Base-by-base conservation (phyloP, 2,329 filamentous ascomycete genomes). In the Thelonectria rubi region DNA sequence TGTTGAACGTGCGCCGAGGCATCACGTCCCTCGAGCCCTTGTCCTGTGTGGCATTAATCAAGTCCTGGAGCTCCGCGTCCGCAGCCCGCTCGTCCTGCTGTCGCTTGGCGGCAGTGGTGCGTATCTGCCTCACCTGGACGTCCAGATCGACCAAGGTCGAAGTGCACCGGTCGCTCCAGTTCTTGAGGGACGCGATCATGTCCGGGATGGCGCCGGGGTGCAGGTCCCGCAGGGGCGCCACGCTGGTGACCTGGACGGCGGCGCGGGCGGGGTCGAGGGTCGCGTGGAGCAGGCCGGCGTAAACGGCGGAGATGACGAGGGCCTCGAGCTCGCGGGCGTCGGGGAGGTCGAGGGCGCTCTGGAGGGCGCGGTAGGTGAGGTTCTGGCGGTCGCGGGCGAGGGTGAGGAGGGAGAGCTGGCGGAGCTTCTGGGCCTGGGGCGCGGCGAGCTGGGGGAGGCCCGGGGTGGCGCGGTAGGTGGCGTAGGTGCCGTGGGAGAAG, bases 401-500 rank as follows among this genome's bases (percentile, higher is more conserved):
- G 0, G 92, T 90, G 47, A 99, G 84, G 63, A 99, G 87, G 18
- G 93, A 93, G 40, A 99, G 90, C 73, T 97, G 92, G 55, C 93
- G 91, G 45, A 99, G 91, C 80, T 99, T 99, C 65, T 89, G 85
- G 45, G 83, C 80, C 80, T 99, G 95, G 55, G 86, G 82, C 1
- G 87, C 83, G 74, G 85, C 90, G 50, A 99, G 87, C 8, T 82
- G 64, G 2, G 94, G 95, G 3, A 97, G 88, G 65, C 70, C 69
- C 18, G 76, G 56, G n/a, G 78, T 75, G 21, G 65, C 63, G 20
- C 68, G 73, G 81, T 97, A 97, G 69, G 90, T 86, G 62, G 86
- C 81, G 82, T 93, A 97, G 62, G 93, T 97, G 63, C 94, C 95
- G 83, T 95, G 93, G 61, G 93, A 92, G 79, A 99, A 99, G 72